phyloP scores from a whole-genome alignment of 352 stramenopile genomes.

The Achlya hypogyna region DNA sequence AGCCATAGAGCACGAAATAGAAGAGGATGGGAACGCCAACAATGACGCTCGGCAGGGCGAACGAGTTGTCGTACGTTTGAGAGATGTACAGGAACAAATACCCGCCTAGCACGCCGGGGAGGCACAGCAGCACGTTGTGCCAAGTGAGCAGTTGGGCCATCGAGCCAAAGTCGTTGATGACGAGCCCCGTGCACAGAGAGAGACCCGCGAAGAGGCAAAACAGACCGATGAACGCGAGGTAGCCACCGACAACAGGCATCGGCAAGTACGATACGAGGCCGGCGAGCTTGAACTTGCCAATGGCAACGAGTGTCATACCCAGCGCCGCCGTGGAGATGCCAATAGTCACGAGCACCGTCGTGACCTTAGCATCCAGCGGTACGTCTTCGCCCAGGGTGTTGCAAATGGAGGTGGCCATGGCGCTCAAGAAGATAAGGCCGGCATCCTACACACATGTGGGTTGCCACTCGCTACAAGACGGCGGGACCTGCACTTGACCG shows the following conservation, averaged over 20 bases:
- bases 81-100: conserved; percentile 75
- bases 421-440: conserved; percentile 95
- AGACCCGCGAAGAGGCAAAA: conserved; percentile 92
- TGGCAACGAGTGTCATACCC: conserved; percentile 88
- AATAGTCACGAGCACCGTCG: conserved; percentile 92
- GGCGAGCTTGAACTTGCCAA: conserved; percentile 91
- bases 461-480: neutral
- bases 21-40: conserved; percentile 86
- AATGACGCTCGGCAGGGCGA: conserved; percentile 71
- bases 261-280: conserved; percentile 94
- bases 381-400: conserved; percentile 56
- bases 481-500: conserved; percentile 88
- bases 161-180: conserved; percentile 83
- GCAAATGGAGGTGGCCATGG: conserved; percentile 89
- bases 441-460: conserved; percentile 53
- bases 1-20: conserved; percentile 77
- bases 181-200: conserved; percentile 83
- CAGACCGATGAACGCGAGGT: conserved; percentile 96
- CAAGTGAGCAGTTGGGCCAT: conserved; percentile 56
- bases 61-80: conserved; percentile 68
- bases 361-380: conserved; percentile 71
- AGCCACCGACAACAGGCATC: conserved; percentile 95
- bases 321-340: conserved; percentile 86
- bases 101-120: conserved; percentile 77
- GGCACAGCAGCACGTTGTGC: conserved; percentile 68